Conservation (phyloP, 2,329 filamentous ascomycete genomes). For the Helicocarpus griseus region DNA sequence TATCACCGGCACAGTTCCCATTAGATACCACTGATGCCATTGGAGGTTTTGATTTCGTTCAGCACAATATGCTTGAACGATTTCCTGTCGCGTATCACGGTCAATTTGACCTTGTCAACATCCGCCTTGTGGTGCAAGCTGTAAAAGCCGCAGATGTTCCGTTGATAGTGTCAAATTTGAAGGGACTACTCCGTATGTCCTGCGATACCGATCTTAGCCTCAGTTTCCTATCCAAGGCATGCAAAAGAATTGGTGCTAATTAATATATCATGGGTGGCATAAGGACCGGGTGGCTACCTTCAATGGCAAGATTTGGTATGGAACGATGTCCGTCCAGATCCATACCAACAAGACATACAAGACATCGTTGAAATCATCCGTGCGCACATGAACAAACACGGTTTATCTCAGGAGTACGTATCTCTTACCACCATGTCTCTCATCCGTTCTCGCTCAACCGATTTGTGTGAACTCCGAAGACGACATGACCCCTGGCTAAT, state of each 20-base stretch:
- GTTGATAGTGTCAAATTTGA: not conserved
- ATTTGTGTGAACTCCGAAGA: not conserved
- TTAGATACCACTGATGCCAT: not conserved
- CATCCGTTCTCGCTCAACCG: not conserved
- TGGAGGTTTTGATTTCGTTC: not conserved
- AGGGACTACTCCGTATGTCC: not conserved
- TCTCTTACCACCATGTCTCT: not conserved
- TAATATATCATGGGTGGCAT: not conserved
- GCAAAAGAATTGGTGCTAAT: not conserved
- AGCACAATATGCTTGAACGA: not conserved
- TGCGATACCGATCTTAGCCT: too few species aligned
- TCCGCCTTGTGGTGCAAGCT: not conserved
- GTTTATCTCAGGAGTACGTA: not conserved
- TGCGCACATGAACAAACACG: not conserved
- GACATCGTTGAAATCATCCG: not conserved
- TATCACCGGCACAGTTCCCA: not conserved
- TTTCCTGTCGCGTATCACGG: not conserved
- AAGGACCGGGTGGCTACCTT: slow-evolving; percentile 1
- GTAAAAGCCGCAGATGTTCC: not conserved
- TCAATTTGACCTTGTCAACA: slow-evolving; percentile 3
- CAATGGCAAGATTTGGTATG: not conserved
- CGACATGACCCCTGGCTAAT: too few species aligned
- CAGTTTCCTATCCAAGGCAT: too few species aligned
- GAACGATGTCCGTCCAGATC: not conserved
- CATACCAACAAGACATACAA: not conserved